These are phyloP conservation scores for Kodamaea sp. DNA, from an alignment of 1,139 yeast species.

Conservation along the genomic window DNA sequence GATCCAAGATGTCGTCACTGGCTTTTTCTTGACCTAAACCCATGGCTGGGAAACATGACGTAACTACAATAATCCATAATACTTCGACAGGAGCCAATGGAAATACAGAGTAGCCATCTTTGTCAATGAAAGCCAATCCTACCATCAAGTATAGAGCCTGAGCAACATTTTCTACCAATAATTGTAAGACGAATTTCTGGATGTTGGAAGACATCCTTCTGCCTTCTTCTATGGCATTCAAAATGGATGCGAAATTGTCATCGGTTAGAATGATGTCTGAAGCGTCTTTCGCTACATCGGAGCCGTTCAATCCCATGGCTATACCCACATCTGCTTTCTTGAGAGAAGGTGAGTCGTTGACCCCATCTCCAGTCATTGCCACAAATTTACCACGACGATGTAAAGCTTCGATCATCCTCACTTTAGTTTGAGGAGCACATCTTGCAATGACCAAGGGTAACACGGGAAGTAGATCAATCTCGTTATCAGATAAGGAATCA, in stretches of 20 bases:
- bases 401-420: slow-evolving; percentile 79
- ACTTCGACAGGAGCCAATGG: slow-evolving; percentile 82
- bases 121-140: slow-evolving; percentile 71
- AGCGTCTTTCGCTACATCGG: slow-evolving; percentile 82
- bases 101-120: slow-evolving; percentile 62
- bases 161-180: slow-evolving; percentile 77
- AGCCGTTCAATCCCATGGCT: slow-evolving; percentile 84
- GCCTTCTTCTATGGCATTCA: slow-evolving; percentile 81
- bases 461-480: slow-evolving; percentile 68
- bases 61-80: slow-evolving; percentile 75
- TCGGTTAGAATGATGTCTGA: slow-evolving; percentile 74
- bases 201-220: slow-evolving; percentile 80
- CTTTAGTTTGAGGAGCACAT: slow-evolving; percentile 85
- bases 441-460: slow-evolving; percentile 81
- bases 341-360: slow-evolving; percentile 80
- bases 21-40: slow-evolving; percentile 79
- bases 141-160: slow-evolving; percentile 71
- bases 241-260: slow-evolving; percentile 76
- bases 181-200: slow-evolving; percentile 78
- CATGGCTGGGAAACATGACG: slow-evolving; percentile 85
- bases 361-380: slow-evolving; percentile 91
- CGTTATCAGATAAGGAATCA: slow-evolving; percentile 61
- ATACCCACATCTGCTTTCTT: slow-evolving; percentile 83
- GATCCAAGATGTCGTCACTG: slow-evolving; percentile 62
- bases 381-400: slow-evolving; percentile 70